Base-by-base conservation (phyloP, 192 early-diverging fungal genomes). In the Coemansia sp. region DNA sequence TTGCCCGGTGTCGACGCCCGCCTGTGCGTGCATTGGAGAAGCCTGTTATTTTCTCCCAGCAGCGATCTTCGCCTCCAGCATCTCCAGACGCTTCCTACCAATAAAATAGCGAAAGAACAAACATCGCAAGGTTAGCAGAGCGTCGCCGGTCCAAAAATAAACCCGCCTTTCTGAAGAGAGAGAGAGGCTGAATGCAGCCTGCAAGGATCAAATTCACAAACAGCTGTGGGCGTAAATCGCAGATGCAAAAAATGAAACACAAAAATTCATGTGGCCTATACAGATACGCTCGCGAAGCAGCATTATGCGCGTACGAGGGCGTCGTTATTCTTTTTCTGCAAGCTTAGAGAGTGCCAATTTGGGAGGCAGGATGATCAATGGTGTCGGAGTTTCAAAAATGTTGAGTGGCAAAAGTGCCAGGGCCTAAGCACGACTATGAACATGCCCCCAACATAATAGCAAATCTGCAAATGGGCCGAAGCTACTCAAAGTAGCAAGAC, bases 361-460 rank as follows among this genome's bases (percentile, higher is more conserved):
- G 47, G 62, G 66, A 29, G 20, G 65, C 29, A 34, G 39, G 67
- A 69, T 69, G 50, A 72, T 69, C 66, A 39, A 65, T 58, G 16
- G 66, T 62, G 74, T 81, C 80, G 80, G 80, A 81, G 80, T 81
- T 81, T 81, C 74, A 81, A 81, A 81, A 81, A 53, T 64, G 50
- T 64, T 22, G 31, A 46, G 20, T 53, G 57, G 24, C 65, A 38
- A 31, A 52, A 47, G 49, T 50, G 49, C 49, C 49, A 50, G 49
- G 20, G 49, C 20, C 41, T 16, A 38, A 53, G 20, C 52, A 27
- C 52, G 10, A 12, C 10, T 27, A 53, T 53, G 52, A 20, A 24
- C 52, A 38, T 38, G 36, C 2, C 52, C 57, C 57, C 57, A 60
- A 60, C 31, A 33, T 33, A 34, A n/a, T 15, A 18, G 57, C 13